phyloP scores from a whole-genome alignment of 257 asterid species.

The Eucommia ulmoides region DNA sequence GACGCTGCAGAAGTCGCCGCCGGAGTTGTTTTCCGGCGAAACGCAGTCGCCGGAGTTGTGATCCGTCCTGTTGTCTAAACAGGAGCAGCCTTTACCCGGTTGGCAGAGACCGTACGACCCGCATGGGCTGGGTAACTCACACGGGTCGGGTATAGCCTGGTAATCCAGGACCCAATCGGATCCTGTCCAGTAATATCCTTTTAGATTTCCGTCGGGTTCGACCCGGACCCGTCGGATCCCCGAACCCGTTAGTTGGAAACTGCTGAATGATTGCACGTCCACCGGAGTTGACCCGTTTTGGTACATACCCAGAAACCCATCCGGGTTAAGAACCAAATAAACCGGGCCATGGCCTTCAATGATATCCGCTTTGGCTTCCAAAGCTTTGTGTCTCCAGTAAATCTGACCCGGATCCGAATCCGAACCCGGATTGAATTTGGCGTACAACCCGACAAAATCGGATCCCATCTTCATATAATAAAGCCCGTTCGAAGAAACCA shows the following conservation, averaged over 20 bases:
- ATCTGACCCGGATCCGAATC: constrained; percentile 38
- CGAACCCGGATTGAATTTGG: constrained; percentile 20
- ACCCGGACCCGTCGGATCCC: constrained; percentile 57
- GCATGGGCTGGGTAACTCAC: constrained; percentile 65
- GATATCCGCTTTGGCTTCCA: constrained; percentile 63
- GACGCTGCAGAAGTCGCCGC: constrained; percentile 44
- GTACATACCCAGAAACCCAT: constrained; percentile 74
- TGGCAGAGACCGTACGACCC: constrained; percentile 67
- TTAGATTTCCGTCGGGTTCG: constrained; percentile 70
- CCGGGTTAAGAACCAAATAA: constrained; percentile 37
- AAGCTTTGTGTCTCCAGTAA: constrained; percentile 51
- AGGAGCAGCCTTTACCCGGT: constrained; percentile 56
- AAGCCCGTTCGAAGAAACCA: constrained; percentile 60
- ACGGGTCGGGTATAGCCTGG: constrained; percentile 43
- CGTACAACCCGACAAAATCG: constrained; percentile 48
- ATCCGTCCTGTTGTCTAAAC: constrained; percentile 41
- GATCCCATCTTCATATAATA: constrained; percentile 68
- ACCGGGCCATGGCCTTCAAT: constrained; percentile 47
- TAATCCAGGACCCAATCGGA: constrained; percentile 59
- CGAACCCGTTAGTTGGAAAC: constrained; percentile 38
- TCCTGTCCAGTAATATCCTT: constrained; percentile 88
- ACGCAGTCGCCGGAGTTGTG: constrained; percentile 27
- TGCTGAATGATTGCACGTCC: constrained; percentile 65
- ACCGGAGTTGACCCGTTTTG: constrained; percentile 57
- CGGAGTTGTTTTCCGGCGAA: constrained; percentile 9